Evolutionary conservation across 2,329 filamentous ascomycete species (phyloP), one percentile per base, ranked within the genome.

Genomic region (Metarhizium album): DNA sequence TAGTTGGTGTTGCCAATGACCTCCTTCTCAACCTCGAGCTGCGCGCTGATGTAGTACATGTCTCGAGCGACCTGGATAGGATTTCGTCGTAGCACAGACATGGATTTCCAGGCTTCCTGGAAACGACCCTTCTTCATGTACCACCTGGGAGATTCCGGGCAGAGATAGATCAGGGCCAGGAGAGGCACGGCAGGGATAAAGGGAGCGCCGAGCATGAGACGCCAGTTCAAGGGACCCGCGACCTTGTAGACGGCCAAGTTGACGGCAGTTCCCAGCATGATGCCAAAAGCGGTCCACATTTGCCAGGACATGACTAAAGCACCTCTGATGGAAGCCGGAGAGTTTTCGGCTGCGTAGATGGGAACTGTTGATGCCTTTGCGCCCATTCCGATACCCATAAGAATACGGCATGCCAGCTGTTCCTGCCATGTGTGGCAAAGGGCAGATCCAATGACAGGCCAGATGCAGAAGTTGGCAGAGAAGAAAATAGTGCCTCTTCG

Each of bases 301-400:
- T 79, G 75, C 86, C 87, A 91, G 54, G 82, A 84, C 86, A 91
- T 91, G 54, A 90, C 86, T 2, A 93, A 71, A 16, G 83, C 86
- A 57, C 86, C 84, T 59, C 85, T 76, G 48, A 89, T 82, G 3
- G 72, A 64, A 2, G 84, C 80, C 0, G 86, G 85, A 0, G 82
- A 75, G 47, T 80, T 86, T 63, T 90, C 86, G 1, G 86, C 86
- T 1, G 84, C 82, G 58, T 87, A 90, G 29, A 90, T 81, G 0
- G 87, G 86, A 0, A 84, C 79, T 0, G 74, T 80, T 1, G 76
- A 77, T 5, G 79, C 77, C 60, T 86, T 86, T 14, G 79, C 73
- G 11, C 83, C 83, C 62, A 86, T 84, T 1, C 81, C 83, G 31
- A 89, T 76, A 0, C 86, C 86, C 59, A 88, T 75, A 4, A 82